Evolutionary conservation across 1,139 yeast species (phyloP).

Genomic region (Sugiyamaella pinicola): DNA sequence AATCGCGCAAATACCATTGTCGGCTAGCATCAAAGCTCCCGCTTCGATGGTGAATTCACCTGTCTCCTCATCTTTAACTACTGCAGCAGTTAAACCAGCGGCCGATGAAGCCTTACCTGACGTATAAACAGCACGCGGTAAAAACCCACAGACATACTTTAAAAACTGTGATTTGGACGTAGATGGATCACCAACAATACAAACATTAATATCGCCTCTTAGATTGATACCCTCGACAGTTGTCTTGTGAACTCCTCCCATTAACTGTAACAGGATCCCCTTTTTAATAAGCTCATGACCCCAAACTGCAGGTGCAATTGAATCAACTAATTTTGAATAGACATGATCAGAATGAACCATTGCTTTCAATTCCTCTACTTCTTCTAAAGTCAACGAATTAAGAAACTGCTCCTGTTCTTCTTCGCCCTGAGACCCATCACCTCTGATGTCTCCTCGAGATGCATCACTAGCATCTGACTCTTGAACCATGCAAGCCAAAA

Average conservation of each 20-base stretch:
- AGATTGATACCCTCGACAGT: conserved; percentile 94
- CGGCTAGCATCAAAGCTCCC: conserved; percentile 98
- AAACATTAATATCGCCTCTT: conserved; percentile 95
- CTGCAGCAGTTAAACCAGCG: conserved; percentile 98
- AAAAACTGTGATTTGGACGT: conserved; percentile 96
- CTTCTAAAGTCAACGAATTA: conserved; percentile 77
- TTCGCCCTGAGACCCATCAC: conserved; percentile 48
- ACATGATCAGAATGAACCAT: conserved; percentile 92
- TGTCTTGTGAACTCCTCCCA: conserved; percentile 95
- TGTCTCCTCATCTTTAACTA: conserved; percentile 95
- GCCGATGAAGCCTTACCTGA: conserved; percentile 99
- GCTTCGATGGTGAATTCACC: conserved; percentile 98
- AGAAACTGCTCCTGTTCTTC: conserved; percentile 76
- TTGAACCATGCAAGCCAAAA: conserved; percentile 83
- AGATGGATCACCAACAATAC: conserved; percentile 98
- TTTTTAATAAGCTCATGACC: conserved; percentile 95
- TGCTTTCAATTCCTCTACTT: conserved; percentile 77
- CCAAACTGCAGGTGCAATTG: conserved; percentile 95
- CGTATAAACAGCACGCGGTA: conserved; percentile 94
- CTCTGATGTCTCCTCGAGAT: conserved; percentile 41
- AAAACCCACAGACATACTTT: conserved; percentile 87
- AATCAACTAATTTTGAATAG: conserved; percentile 80
- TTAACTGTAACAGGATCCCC: conserved; percentile 82
- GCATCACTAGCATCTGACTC: conserved; percentile 44
- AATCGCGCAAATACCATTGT: conserved; percentile 97